Base-by-base conservation (phyloP, 331 rosid genomes). In the Rhamnella rubrinervis region DNA sequence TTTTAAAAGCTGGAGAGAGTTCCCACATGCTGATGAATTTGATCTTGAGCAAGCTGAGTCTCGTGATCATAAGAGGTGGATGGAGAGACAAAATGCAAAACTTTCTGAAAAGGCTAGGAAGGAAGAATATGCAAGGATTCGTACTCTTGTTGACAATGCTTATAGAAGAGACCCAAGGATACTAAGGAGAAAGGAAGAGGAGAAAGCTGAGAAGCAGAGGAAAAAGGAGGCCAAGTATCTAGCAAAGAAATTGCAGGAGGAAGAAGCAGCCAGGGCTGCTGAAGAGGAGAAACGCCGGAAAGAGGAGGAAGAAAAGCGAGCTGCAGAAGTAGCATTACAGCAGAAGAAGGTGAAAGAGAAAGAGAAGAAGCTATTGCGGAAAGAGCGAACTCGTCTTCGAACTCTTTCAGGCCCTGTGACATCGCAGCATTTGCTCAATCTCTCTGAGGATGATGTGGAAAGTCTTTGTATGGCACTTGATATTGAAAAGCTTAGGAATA, bases 61-160 rank as follows among this genome's bases (percentile, higher is more conserved):
- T 67, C 90, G 97, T 75, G 99, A 95, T 71, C 97, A 95, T 65
- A 89, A 44, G 85, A 85, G 99, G 80, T 95, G 97, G 97, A 95
- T 95, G 99, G 99, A 95, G 81, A 95, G 99, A 84, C 97, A 91
- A 81, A 95, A 95, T 85, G 88, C 90, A 13, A 95, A 95, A 67
- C 87, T 91, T 71, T 40, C 96, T 0, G 99, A 95, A 71, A 95
- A 91, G 82, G 96, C 96, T 50, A 89, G 97, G 82, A 95, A 95
- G 85, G 99, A 95, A 73, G 99, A 95, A 31, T 78, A 78, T 85
- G 90, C 81, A 28, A 75, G 99, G 74, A 41, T 95, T 31, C 99
- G 99, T 49, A 26, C 82, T 59, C 96, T 95, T 28, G 96, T 95
- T 60, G 99, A 91, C 81, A 95, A 87, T 75, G 97, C 99, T 18